These are phyloP conservation scores for Silene coronaria DNA, from an alignment of 179 eudicot species.

Conservation along the genomic window DNA sequence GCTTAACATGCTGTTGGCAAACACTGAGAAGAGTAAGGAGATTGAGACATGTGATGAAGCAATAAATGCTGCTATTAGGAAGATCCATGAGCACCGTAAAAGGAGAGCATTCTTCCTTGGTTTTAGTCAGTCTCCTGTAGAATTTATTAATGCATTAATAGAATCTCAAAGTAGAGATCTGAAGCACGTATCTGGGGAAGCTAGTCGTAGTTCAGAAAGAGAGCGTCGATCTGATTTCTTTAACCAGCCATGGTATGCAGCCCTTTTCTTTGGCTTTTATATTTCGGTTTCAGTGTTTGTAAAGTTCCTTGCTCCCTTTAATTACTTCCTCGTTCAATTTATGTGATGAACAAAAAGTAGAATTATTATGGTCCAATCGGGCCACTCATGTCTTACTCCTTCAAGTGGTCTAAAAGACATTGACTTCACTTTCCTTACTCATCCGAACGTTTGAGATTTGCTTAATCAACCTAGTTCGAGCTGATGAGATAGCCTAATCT, in stretches of 20 bases:
- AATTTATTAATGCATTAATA: constrained; percentile 71
- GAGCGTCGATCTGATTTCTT: constrained; percentile 81
- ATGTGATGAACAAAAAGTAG: background rate
- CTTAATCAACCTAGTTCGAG: background rate
- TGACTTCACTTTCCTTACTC: background rate
- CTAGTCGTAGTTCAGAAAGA: constrained; percentile 65
- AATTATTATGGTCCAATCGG: background rate
- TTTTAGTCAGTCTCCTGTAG: constrained; percentile 90
- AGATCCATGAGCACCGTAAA: constrained; percentile 80
- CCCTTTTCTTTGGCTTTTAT: background rate
- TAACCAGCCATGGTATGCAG: constrained; percentile 80
- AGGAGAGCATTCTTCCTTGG: constrained; percentile 90
- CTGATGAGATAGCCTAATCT: background rate
- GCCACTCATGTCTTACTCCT: background rate
- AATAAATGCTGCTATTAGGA: constrained; percentile 66
- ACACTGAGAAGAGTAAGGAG: constrained; percentile 81
- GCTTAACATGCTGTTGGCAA: constrained; percentile 62
- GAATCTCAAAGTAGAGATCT: constrained; percentile 86
- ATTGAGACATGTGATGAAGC: constrained; percentile 79
- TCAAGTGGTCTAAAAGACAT: background rate
- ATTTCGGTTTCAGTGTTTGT: background rate
- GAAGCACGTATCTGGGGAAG: constrained; percentile 70
- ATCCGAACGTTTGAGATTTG: background rate
- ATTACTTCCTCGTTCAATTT: background rate
- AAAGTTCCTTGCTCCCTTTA: background rate